phyloP scores from a whole-genome alignment of 441 rosid genomes.

The Syzygium malaccense region DNA sequence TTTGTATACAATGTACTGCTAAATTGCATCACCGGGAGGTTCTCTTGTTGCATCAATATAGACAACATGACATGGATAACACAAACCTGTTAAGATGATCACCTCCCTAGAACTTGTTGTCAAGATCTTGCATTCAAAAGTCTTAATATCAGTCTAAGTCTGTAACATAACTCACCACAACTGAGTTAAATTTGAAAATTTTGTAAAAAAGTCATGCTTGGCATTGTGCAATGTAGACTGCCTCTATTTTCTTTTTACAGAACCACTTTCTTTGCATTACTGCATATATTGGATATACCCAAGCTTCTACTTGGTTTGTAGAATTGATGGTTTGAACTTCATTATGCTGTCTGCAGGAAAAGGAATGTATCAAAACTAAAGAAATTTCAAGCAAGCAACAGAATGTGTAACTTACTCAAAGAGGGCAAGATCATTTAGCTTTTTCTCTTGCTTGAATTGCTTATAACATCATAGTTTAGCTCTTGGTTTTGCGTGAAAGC shows the following conservation, averaged over 20 bases:
- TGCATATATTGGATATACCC: neutral
- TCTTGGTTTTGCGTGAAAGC: neutral
- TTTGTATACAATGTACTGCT: neutral
- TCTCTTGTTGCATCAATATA: neutral
- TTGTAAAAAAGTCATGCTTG: neutral
- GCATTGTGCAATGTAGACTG: neutral
- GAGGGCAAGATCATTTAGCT: neutral
- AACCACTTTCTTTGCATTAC: neutral
- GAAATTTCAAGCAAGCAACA: constrained; percentile 8
- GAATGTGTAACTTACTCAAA: constrained; percentile 3
- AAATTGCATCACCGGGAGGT: neutral
- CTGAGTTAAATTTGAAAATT: neutral
- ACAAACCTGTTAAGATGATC: neutral
- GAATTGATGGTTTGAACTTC: neutral
- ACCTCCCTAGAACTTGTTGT: neutral
- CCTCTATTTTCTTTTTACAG: neutral
- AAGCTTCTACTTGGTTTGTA: neutral
- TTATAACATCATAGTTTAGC: neutral
- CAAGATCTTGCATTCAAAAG: neutral
- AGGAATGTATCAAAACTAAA: constrained; percentile 9
- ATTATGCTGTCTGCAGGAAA: constrained; percentile 2
- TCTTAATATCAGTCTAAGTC: neutral
- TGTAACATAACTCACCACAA: neutral
- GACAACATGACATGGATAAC: neutral
- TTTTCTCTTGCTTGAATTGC: neutral